Conservation (phyloP, 2,329 filamentous ascomycete genomes). For the Fusarium sp. region DNA sequence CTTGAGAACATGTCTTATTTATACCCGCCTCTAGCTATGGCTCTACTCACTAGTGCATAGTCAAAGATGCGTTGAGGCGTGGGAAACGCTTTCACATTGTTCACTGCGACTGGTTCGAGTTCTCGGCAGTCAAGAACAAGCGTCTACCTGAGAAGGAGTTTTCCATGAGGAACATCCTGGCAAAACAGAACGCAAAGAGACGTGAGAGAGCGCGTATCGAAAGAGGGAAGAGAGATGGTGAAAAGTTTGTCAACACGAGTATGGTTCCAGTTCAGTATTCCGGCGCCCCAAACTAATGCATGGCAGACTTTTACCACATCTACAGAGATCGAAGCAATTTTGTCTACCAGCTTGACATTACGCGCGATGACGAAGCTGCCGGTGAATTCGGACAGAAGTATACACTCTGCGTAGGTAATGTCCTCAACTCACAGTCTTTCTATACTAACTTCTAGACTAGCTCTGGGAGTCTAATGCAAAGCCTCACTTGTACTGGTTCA, state of each 20-base stretch:
- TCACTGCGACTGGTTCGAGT: constrained; percentile 65
- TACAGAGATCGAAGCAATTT: constrained; percentile 74
- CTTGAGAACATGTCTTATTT: no score
- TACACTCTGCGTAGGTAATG: constrained; percentile 65
- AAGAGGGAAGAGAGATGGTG: constrained; percentile 54
- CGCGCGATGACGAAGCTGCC: constrained; percentile 59
- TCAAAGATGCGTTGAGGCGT: constrained; percentile 53
- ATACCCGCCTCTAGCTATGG: neutral
- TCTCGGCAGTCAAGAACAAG: constrained; percentile 53
- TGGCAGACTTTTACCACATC: constrained; percentile 69
- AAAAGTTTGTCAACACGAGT: constrained; percentile 64
- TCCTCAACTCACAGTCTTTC: neutral
- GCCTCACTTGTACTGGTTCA: constrained; percentile 72
- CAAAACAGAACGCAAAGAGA: constrained; percentile 46
- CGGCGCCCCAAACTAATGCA: neutral
- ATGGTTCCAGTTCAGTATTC: neutral
- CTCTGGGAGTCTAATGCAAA: constrained; percentile 74
- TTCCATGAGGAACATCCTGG: constrained; percentile 53
- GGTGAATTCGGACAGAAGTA: constrained; percentile 69
- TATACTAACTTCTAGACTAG: constrained; percentile 54
- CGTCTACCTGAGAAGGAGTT: constrained; percentile 53
- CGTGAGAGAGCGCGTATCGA: constrained; percentile 51
- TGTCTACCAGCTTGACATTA: constrained; percentile 72
- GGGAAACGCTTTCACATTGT: constrained; percentile 57
- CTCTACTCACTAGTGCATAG: constrained; percentile 34